Percentiles rank a stretch among this genome's conserved stretches.
phyloP scores from a whole-genome alignment of 1,139 yeast genomes.

The Petasospora fabianii region DNA sequence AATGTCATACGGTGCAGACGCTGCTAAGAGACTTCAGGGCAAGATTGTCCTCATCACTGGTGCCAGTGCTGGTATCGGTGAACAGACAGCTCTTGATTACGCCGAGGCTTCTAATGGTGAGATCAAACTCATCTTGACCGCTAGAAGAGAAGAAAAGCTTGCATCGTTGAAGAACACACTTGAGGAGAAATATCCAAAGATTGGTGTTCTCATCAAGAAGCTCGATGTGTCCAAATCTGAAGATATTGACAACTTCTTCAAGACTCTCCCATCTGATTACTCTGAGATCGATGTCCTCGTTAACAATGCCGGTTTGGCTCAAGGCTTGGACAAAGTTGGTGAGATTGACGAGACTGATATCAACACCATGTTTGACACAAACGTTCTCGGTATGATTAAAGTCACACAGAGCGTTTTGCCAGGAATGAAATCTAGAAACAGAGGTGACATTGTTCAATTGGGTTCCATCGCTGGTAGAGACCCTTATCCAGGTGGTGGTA shows the following conservation, averaged over 20 bases:
- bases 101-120: conserved; percentile 60
- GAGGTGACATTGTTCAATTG: conserved; percentile 68
- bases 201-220: conserved; percentile 39
- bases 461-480: conserved; percentile 83
- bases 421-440: conserved; percentile 47
- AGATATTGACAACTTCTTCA: conserved; percentile 45
- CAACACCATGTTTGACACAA: conserved; percentile 58
- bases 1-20: conserved; percentile 47
- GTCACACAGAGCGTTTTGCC: conserved; percentile 59
- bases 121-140: conserved; percentile 56
- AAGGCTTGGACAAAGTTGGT: conserved; percentile 59
- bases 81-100: conserved; percentile 62
- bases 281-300: conserved; percentile 51
- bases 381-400: conserved; percentile 60
- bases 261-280: conserved; percentile 41
- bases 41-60: conserved; percentile 66
- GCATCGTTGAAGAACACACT: conserved; percentile 40
- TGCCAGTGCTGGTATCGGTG: conserved; percentile 73
- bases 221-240: conserved; percentile 49
- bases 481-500: conserved; percentile 73
- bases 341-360: conserved; percentile 47
- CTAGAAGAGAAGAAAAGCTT: conserved; percentile 53
- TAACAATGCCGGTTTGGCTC: conserved; percentile 74
- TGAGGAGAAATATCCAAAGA: conserved; percentile 37
- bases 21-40: conserved; percentile 46